These are phyloP conservation scores for Monosporascus sp. DNA, from an alignment of 2,329 filamentous ascomycete species.

Conservation along the genomic window DNA sequence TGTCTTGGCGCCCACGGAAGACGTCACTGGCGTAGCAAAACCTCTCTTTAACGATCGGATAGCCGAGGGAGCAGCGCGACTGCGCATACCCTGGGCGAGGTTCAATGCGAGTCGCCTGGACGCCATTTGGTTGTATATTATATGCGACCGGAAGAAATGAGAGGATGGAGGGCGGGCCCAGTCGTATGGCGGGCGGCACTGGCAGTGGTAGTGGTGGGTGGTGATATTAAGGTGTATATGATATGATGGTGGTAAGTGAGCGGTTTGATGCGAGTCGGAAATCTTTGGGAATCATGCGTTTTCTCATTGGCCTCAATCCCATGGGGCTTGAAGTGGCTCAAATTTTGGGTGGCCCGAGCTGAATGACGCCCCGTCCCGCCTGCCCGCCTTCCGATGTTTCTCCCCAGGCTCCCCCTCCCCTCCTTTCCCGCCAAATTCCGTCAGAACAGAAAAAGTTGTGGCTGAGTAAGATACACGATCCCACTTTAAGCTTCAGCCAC, in stretches of 20 bases:
- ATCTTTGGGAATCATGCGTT: conserved; percentile 23
- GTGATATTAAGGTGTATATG: neutral
- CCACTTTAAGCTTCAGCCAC: neutral
- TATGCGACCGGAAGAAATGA: conserved; percentile 31
- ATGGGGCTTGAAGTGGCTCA: conserved; percentile 13
- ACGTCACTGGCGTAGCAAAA: conserved; percentile 77
- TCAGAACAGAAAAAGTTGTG: neutral
- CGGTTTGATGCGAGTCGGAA: conserved; percentile 42
- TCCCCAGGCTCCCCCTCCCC: neutral
- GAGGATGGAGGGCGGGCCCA: conserved; percentile 27
- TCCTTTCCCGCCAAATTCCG: neutral
- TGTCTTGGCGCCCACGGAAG: conserved; percentile 66
- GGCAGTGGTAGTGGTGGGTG: conserved; percentile 24
- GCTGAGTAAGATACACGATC: neutral
- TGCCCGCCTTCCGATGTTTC: neutral
- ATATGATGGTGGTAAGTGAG: conserved; percentile 36
- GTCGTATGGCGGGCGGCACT: conserved; percentile 17
- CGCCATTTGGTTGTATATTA: conserved; percentile 61
- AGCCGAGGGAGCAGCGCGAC: conserved; percentile 75
- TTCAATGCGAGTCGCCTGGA: conserved; percentile 96
- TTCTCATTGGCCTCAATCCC: conserved; percentile 10
- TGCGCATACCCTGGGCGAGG: conserved; percentile 85
- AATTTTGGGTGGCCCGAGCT: conserved; percentile 11
- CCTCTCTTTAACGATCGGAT: conserved; percentile 74
- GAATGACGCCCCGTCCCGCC: neutral